Conservation (phyloP, 495 filamentous ascomycete genomes). For the Penicillium goetzii region DNA sequence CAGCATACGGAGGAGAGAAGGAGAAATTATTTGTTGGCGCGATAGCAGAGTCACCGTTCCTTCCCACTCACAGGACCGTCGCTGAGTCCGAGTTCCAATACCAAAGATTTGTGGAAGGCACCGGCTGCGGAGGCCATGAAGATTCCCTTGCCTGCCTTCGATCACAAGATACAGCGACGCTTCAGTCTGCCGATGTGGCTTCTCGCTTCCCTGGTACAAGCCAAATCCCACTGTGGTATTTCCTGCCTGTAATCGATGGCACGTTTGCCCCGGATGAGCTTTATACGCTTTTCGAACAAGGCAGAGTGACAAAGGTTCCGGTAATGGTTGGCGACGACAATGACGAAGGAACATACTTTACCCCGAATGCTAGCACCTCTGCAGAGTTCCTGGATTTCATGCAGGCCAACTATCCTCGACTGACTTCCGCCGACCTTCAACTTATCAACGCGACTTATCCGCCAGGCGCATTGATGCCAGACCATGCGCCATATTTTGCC, state of each 20-base stretch:
- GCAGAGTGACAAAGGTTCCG: constrained; percentile 61
- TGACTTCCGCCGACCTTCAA: neutral
- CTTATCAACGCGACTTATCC: constrained; percentile 1
- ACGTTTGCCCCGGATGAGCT: neutral
- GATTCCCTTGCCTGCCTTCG: constrained; percentile 5
- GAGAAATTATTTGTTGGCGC: constrained; percentile 60
- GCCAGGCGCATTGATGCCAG: neutral
- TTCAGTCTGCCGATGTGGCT: neutral
- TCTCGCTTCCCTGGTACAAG: neutral
- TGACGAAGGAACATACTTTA: constrained; percentile 65
- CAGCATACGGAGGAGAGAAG: constrained; percentile 55
- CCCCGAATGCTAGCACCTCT: constrained; percentile 44
- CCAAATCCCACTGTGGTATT: neutral
- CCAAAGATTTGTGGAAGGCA: neutral
- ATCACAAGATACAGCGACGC: neutral
- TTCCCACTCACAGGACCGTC: neutral
- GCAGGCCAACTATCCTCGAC: constrained; percentile 1
- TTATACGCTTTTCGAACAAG: constrained; percentile 54
- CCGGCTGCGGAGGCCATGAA: neutral
- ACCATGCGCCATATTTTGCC: neutral
- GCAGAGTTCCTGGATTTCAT: constrained; percentile 53
- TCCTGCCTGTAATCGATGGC: neutral
- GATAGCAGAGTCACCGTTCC: neutral
- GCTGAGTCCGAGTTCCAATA: neutral
- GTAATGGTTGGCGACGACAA: constrained; percentile 65